Base-by-base conservation (phyloP, 2,329 filamentous ascomycete genomes). In the Hypoxylon sp. region DNA sequence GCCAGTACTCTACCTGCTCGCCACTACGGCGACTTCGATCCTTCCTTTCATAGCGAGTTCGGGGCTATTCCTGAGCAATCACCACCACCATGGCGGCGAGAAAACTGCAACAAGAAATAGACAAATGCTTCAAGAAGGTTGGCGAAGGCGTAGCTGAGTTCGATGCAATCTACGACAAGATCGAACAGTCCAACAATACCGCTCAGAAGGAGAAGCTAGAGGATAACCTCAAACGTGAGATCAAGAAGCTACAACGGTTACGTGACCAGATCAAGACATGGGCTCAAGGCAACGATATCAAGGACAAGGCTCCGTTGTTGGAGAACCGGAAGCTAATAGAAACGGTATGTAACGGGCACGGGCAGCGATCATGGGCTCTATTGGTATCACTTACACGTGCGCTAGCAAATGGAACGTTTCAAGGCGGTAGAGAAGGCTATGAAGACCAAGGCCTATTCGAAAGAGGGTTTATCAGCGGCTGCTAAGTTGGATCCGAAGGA, bases 341-440 rank as follows among this genome's bases (percentile, higher is more conserved):
- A 85, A 97, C 94, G 83, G 94, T 98, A 82, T 72, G 88, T 82
- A 68, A 51, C 61, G 37, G 51, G 48, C 20, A 41, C 44, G 43
- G 49, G 55, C n/a, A 41, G 48, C 15, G 30, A 50, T 64, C 37
- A 50, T 53, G 54, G 48, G 59, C 26, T 65, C 20, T 55, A 24
- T 48, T 32, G 24, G 34, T 62, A 52, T 65, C 28, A 30, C 66
- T 67, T 20, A 66, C 61, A 49, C 15, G 52, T 57, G 41, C 43
- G 64, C 78, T 81, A 95, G 92, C 90, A 94, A 91, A 99, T 99
- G 95, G 95, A 99, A 81, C 93, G 93, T 74, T 99, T 99, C 87
- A 99, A 99, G 83, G 94, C 94, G n/a, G 95, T 99, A 55, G 95
- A 99, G 80, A 99, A 99, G 84, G 95, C 97, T 75, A 98, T 99